phyloP scores from a whole-genome alignment of 352 stramenopile species.

The Pythium folliculosum region DNA sequence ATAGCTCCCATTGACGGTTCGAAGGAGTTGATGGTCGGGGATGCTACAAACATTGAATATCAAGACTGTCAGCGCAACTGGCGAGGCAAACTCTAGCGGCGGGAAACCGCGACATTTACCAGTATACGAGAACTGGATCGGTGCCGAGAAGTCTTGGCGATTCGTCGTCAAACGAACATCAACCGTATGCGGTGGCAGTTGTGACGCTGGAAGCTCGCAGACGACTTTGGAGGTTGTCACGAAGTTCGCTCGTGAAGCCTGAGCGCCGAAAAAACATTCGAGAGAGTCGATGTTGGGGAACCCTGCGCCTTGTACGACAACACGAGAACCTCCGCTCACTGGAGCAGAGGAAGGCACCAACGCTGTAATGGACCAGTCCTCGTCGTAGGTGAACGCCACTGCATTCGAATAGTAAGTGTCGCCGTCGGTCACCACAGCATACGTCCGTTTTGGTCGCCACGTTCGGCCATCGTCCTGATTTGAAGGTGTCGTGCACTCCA shows the following conservation, averaged over 20 bases:
- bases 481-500: constrained; percentile 44
- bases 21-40: constrained; percentile 32
- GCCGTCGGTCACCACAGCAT: constrained; percentile 61
- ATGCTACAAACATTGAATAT: constrained; percentile 30
- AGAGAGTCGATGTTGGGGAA: constrained; percentile 21
- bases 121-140: constrained; percentile 46
- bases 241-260: constrained; percentile 3
- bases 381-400: constrained; percentile 51
- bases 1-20: constrained; percentile 8
- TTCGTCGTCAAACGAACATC: constrained; percentile 56
- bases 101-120: constrained; percentile 31
- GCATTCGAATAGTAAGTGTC: constrained; percentile 63
- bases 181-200: constrained; percentile 19
- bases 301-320: constrained; percentile 34
- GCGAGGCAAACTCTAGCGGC: no score
- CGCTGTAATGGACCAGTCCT: constrained; percentile 33
- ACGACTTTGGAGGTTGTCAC: constrained; percentile 9
- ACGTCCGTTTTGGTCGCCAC: constrained; percentile 32
- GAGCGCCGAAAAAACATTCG: constrained; percentile 25
- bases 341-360: constrained; percentile 35
- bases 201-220: constrained; percentile 6
- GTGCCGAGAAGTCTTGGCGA: constrained; percentile 46
- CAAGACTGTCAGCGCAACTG: neutral
- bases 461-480: constrained; percentile 26
- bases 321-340: constrained; percentile 34